These are phyloP conservation scores for Puccinia polysora DNA, from an alignment of 1,284 basidiomycete genomes.

Conservation along the genomic window DNA sequence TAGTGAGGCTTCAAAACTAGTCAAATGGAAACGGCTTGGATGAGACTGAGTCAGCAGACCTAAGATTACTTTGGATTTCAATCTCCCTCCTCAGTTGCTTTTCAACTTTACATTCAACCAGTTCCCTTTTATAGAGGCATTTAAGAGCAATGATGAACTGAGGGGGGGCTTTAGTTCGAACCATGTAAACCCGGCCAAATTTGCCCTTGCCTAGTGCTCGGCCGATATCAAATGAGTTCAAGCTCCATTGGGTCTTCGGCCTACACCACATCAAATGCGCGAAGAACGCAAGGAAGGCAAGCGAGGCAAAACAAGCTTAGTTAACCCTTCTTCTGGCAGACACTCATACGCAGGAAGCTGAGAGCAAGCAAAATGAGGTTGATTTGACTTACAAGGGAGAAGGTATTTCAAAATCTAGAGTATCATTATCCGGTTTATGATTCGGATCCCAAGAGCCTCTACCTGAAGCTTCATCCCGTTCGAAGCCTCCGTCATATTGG, in stretches of 20 bases:
- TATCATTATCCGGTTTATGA: constrained; percentile 18
- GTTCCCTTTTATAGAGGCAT: constrained; percentile 93
- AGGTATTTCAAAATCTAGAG: constrained; percentile 34
- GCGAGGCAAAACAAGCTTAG: no score
- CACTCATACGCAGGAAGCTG: no score
- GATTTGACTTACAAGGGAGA: constrained; percentile 37
- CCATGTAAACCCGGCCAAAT: constrained; percentile 98
- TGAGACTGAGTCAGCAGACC: constrained; percentile 52
- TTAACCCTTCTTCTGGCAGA: no score
- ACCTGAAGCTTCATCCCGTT: constrained; percentile 52
- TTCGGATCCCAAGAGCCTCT: constrained; percentile 47
- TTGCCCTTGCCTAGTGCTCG: constrained; percentile 95
- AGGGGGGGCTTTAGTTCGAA: constrained; percentile 79
- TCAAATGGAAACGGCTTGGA: no score
- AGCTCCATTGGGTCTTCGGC: constrained; percentile 62
- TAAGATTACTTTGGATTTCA: constrained; percentile 95
- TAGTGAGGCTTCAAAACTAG: no score
- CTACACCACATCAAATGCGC: no score
- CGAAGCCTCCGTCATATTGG: constrained; percentile 53
- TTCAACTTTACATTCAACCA: constrained; percentile 78
- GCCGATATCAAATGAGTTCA: constrained; percentile 88
- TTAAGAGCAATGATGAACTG: constrained; percentile 95
- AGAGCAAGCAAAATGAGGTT: no score
- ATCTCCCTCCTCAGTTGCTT: constrained; percentile 95
- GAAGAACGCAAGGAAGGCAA: no score